These are phyloP conservation scores for Erodium trifolium DNA, from an alignment of 441 rosid species.

Conservation along the genomic window DNA sequence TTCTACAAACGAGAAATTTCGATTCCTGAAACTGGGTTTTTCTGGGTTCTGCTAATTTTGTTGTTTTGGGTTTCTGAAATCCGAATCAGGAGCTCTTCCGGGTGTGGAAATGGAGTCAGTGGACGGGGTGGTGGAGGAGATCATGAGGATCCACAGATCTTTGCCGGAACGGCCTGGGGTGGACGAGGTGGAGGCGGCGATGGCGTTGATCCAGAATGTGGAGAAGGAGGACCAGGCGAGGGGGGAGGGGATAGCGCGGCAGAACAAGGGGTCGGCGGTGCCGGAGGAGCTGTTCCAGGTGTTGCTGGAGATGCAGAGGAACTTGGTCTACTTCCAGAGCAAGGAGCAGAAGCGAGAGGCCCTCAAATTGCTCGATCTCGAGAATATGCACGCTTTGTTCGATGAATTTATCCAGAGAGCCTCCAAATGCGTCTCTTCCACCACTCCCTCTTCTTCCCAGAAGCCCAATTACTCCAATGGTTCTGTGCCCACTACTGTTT, in stretches of 20 bases:
- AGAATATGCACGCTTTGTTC: conserved; percentile 50
- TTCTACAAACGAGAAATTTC: too few species aligned
- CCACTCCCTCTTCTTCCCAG: conserved; percentile 25
- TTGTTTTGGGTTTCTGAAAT: not conserved
- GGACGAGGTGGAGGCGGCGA: conserved; percentile 77
- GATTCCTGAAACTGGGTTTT: too few species aligned
- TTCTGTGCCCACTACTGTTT: conserved; percentile 17
- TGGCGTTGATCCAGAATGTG: conserved; percentile 47
- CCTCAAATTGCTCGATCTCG: conserved; percentile 61
- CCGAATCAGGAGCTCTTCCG: too few species aligned
- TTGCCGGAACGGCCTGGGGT: conserved; percentile 62
- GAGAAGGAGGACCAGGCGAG: conserved; percentile 68
- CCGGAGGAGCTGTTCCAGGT: conserved; percentile 63
- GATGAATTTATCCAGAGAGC: conserved; percentile 86
- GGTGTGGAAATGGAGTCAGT: conserved; percentile 29
- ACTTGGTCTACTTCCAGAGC: conserved; percentile 39
- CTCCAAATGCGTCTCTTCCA: conserved; percentile 42
- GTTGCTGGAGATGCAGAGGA: conserved; percentile 67
- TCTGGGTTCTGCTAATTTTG: not conserved
- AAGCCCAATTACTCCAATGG: conserved; percentile 26
- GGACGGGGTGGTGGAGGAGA: conserved; percentile 63
- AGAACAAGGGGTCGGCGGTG: conserved; percentile 37
- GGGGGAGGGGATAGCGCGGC: conserved; percentile 46
- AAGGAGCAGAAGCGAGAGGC: conserved; percentile 77
- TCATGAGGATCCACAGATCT: conserved; percentile 79